These are phyloP conservation scores for Leucocoprinus leucothites DNA, from an alignment of 768 basidiomycete species.

Conservation along the genomic window DNA sequence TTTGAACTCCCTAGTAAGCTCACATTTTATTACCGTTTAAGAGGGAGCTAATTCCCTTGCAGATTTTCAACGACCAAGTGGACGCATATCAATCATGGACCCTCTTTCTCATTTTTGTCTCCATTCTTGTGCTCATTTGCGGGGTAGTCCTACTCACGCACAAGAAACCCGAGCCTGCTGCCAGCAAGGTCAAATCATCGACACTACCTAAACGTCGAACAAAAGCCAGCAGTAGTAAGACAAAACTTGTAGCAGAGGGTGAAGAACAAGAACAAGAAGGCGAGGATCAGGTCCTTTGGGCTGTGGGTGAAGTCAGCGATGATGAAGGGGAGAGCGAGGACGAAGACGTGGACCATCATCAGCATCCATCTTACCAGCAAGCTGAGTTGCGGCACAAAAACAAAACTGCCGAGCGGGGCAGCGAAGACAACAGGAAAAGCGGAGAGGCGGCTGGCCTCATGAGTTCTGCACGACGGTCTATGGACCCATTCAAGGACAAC, in stretches of 20 bases:
- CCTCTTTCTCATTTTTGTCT: slow-evolving; percentile 82
- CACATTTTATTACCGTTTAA: background rate
- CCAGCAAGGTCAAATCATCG: slow-evolving; percentile 29
- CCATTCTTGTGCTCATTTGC: slow-evolving; percentile 81
- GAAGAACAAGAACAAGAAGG: slow-evolving; percentile 39
- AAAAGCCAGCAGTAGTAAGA: slow-evolving; percentile 15
- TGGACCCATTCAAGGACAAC: slow-evolving; percentile 28
- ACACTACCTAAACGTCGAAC: slow-evolving; percentile 26
- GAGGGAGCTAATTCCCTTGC: background rate
- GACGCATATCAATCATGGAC: slow-evolving; percentile 87
- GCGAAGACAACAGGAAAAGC: slow-evolving; percentile 7
- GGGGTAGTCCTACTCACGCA: slow-evolving; percentile 93
- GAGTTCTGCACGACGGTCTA: slow-evolving; percentile 16
- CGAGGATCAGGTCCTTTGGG: slow-evolving; percentile 57
- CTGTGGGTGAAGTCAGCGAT: slow-evolving; percentile 70
- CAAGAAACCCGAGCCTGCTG: slow-evolving; percentile 74
- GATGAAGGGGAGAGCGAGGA: slow-evolving; percentile 46
- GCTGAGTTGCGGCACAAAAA: slow-evolving; percentile 9
- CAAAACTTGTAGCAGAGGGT: slow-evolving; percentile 27
- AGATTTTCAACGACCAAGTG: slow-evolving; percentile 81
- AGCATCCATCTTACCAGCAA: slow-evolving; percentile 32
- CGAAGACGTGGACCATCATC: slow-evolving; percentile 41
- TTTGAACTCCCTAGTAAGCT: slow-evolving; percentile 36
- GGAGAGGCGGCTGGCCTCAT: slow-evolving; percentile 17
- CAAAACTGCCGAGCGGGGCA: background rate